Evolutionary conservation across 495 filamentous ascomycete genomes (phyloP).

Genomic region (Penicillium cinerascens): DNA sequence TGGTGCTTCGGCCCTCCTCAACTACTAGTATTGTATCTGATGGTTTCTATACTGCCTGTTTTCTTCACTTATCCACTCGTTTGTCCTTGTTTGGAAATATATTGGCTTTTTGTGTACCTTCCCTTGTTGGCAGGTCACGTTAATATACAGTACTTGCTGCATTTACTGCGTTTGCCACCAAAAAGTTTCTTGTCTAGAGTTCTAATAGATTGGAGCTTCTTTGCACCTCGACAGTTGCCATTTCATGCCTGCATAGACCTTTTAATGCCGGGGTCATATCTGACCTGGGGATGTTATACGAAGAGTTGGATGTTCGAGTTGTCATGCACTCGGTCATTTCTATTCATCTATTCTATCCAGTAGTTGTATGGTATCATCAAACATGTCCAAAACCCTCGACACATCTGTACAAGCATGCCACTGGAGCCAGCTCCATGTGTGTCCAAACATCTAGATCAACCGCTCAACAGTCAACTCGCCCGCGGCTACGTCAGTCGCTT

Average conservation of each 20-base stretch:
- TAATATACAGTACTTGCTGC: background rate
- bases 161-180: background rate
- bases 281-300: background rate
- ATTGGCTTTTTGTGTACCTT: background rate
- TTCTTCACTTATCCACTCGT: background rate
- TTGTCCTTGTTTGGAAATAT: constrained; percentile 1
- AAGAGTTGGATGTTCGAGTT: background rate
- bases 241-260: background rate
- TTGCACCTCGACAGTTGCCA: background rate
- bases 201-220: constrained; percentile 6
- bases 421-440: constrained; percentile 13
- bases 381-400: background rate
- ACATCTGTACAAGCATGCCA: constrained; percentile 8
- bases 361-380: constrained; percentile 7
- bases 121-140: background rate
- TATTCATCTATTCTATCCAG: background rate
- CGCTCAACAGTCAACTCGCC: constrained; percentile 37
- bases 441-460: constrained; percentile 27
- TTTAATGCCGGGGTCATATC: background rate
- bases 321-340: background rate
- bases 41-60: constrained; percentile 1
- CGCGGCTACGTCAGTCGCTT: constrained; percentile 31
- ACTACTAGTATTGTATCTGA: constrained; percentile 30
- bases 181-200: background rate
- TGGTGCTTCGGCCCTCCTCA: constrained; percentile 74